phyloP scores from a whole-genome alignment of 139 green algal species.

The Chara braunii region DNA sequence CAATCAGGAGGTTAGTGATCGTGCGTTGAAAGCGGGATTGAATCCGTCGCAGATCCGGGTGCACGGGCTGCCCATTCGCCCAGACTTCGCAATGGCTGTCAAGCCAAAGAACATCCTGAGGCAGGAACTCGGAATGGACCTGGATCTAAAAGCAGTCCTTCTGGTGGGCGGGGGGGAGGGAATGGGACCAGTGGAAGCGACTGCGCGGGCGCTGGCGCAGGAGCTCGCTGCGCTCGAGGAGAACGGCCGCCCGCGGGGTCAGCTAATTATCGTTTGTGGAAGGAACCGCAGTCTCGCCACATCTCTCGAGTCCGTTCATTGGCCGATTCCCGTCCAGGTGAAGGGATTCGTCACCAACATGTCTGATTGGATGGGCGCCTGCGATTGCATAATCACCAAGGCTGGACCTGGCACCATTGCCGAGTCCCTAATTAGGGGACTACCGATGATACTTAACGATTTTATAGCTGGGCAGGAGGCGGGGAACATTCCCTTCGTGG shows the following conservation, averaged over 20 bases:
- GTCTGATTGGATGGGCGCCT: conserved; percentile 79
- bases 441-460: conserved; percentile 92
- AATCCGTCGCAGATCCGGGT: conserved; percentile 30
- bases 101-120: conserved; percentile 41
- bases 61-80: conserved; percentile 82
- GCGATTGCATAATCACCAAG: conserved; percentile 82
- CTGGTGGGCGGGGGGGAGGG: conserved; percentile 80
- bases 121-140: conserved; percentile 22
- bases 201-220: conserved; percentile 61
- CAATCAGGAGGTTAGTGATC: conserved; percentile 47
- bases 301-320: conserved; percentile 45
- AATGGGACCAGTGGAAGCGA: conserved; percentile 88
- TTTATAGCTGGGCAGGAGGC: conserved; percentile 92
- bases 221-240: conserved; percentile 35
- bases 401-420: conserved; percentile 89
- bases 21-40: conserved; percentile 51
- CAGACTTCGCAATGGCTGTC: conserved; percentile 63
- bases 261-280: conserved; percentile 88
- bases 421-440: conserved; percentile 85
- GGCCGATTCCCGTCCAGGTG: conserved; percentile 38
- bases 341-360: conserved; percentile 92
- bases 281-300: conserved; percentile 75
- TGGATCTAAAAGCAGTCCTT: conserved; percentile 35
- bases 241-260: conserved; percentile 38
- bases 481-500: conserved; percentile 93